These are phyloP conservation scores for Cryptomeria japonica DNA, from an alignment of 75 land plant genomes.

Conservation along the genomic window DNA sequence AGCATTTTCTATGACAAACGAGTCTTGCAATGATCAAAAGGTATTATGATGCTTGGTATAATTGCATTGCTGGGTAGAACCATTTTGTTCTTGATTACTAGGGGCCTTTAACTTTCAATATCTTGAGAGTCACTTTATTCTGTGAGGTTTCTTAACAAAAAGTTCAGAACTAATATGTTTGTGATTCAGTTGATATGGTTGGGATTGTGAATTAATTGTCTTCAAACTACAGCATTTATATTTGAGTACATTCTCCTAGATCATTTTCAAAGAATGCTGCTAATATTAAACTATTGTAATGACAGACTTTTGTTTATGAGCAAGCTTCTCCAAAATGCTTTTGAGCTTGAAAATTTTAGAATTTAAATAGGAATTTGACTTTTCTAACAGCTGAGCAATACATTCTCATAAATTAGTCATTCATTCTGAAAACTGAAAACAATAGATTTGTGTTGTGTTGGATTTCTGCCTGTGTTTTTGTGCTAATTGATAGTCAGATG, in stretches of 20 bases:
- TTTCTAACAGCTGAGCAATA: not conserved
- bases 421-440: not conserved
- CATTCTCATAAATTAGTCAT: not conserved
- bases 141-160: not conserved
- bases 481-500: not conserved
- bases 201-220: not conserved
- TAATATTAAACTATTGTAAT: not conserved
- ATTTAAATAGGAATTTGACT: not conserved
- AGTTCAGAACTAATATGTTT: not conserved
- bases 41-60: not conserved
- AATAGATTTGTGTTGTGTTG: not conserved
- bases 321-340: not conserved
- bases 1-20: not conserved
- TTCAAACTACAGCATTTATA: not conserved
- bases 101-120: not conserved
- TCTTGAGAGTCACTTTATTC: not conserved
- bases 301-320: not conserved
- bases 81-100: not conserved
- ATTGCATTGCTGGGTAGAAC: not conserved
- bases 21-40: constrained; percentile 2
- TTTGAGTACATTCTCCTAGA: not conserved
- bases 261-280: not conserved
- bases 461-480: not conserved
- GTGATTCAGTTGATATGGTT: not conserved
- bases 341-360: not conserved